Evolutionary conservation across 192 early-diverging fungal genomes (phyloP), one percentile per base, ranked within the genome.

Genomic region (Haplosporangium gracile): DNA sequence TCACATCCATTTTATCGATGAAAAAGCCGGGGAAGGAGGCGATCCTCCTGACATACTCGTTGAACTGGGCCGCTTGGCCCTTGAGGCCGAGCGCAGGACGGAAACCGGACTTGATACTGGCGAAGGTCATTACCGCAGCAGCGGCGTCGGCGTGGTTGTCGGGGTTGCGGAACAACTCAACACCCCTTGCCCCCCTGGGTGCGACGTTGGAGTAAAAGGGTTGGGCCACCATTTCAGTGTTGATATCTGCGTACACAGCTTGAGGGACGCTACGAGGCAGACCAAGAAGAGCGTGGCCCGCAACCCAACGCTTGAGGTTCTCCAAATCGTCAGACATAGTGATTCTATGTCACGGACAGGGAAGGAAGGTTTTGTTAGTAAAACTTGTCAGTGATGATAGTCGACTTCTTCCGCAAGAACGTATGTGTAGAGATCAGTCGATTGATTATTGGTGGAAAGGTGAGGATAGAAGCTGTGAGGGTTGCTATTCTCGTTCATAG

Each of bases 1-100:
- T 73, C 45, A 53, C 42, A 47, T 73, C 45, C 16, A 1, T 29
- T 7, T 2, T 24, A 10, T 42, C 45, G 3, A 73, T 4, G 5
- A 53, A 5, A 26, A 73, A 73, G 29, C 72, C 72, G 24, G 72
- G 72, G 72, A 73, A 73, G 1, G 43, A 11, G 47, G 42, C 22
- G n/a, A 73, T 39, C 15, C 42, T 22, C 72, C 20, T 32, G 72
- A 73, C 42, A 29, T 73, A 73, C 0, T 49, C 72, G 4, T 26
- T 16, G 29, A 73, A 73, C n/a, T 73, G 45, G 20, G 16, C 47
- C 1, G 40, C 42, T 29, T 22, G n/a, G 0, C 40, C 29, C 10
- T 73, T 39, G n/a, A 73, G 45, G 24, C 72, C 72, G 20, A 22
- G n/a, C 16, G 72, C 45, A 32, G 72, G 72, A 24, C 10, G n/a